Evolutionary conservation across 2,329 filamentous ascomycete species (phyloP).

Genomic region (Fusarium sp.): DNA sequence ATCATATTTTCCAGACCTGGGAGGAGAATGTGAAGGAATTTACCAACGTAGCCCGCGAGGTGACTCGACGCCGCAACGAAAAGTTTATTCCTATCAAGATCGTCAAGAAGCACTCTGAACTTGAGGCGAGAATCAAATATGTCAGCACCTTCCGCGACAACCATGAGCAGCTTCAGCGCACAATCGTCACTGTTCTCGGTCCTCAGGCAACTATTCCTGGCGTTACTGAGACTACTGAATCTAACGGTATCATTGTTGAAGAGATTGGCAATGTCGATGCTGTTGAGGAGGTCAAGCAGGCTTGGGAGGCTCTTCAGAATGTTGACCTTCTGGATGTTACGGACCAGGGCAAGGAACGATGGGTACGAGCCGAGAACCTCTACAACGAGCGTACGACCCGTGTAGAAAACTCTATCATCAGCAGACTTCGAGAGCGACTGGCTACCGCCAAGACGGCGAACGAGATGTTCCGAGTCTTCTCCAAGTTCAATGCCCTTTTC

Average conservation of each 20-base stretch:
- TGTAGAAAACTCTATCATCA: conserved; percentile 99
- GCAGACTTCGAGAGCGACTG: conserved; percentile 88
- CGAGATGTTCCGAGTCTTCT: conserved; percentile 99
- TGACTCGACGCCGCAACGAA: conserved; percentile 91
- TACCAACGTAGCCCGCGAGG: conserved; percentile 95
- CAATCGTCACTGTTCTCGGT: conserved; percentile 96
- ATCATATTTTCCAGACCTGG: conserved; percentile 91
- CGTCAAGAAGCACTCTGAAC: conserved; percentile 84
- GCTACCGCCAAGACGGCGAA: conserved; percentile 97
- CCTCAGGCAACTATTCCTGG: conserved; percentile 73
- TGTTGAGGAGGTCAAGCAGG: conserved; percentile 94
- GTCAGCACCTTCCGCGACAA: conserved; percentile 95
- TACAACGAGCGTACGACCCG: conserved; percentile 98
- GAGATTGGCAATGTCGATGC: conserved; percentile 98
- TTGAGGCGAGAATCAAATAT: conserved; percentile 92
- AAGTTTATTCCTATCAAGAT: conserved; percentile 99
- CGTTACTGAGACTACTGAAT: conserved; percentile 62
- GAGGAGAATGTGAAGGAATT: conserved; percentile 98
- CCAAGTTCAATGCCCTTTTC: conserved; percentile 99
- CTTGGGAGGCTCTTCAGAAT: conserved; percentile 93
- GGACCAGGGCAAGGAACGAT: conserved; percentile 87
- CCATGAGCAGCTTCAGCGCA: conserved; percentile 96
- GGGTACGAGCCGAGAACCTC: conserved; percentile 92
- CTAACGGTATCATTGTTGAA: conserved; percentile 81
- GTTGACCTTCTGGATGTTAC: conserved; percentile 96